Evolutionary conservation across 495 filamentous ascomycete genomes (phyloP).

Genomic region (Penicillium salamii): DNA sequence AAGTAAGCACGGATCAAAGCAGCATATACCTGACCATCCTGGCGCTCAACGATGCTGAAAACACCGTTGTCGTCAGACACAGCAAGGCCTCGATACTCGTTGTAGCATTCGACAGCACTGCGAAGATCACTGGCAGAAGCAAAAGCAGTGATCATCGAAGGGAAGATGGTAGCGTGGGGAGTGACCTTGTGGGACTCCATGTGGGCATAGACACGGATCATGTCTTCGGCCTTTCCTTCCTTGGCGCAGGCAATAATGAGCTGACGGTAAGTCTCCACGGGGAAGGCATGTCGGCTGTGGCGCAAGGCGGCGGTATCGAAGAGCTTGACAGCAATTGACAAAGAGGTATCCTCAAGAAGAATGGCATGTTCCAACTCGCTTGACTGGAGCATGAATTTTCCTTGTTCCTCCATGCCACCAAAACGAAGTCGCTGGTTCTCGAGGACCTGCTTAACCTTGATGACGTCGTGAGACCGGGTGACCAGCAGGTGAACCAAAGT

Average conservation of each 20-base stretch:
- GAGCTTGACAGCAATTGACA: constrained; percentile 77
- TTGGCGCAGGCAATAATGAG: constrained; percentile 84
- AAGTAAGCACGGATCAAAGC: constrained; percentile 84
- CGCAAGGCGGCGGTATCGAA: constrained; percentile 69
- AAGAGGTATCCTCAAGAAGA: constrained; percentile 78
- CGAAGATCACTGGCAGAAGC: constrained; percentile 72
- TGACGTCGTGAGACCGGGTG: constrained; percentile 69
- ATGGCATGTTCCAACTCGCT: constrained; percentile 80
- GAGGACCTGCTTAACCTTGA: constrained; percentile 63
- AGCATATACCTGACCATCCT: constrained; percentile 83
- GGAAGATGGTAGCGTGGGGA: constrained; percentile 77
- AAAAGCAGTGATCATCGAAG: constrained; percentile 90
- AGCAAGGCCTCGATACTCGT: constrained; percentile 84
- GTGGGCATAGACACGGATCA: constrained; percentile 84
- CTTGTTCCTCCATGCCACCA: constrained; percentile 80
- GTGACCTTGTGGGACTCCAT: constrained; percentile 75
- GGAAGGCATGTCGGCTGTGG: constrained; percentile 52
- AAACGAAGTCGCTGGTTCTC: constrained; percentile 75
- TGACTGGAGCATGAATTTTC: constrained; percentile 86
- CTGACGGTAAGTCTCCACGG: constrained; percentile 72
- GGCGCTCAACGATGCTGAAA: constrained; percentile 64
- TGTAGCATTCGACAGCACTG: constrained; percentile 92
- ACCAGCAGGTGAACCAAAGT: constrained; percentile 80
- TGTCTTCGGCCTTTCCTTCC: constrained; percentile 72
- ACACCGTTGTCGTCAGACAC: constrained; percentile 76